phyloP scores from a whole-genome alignment of 2,329 filamentous ascomycete genomes.

The Eutypella sp. region DNA sequence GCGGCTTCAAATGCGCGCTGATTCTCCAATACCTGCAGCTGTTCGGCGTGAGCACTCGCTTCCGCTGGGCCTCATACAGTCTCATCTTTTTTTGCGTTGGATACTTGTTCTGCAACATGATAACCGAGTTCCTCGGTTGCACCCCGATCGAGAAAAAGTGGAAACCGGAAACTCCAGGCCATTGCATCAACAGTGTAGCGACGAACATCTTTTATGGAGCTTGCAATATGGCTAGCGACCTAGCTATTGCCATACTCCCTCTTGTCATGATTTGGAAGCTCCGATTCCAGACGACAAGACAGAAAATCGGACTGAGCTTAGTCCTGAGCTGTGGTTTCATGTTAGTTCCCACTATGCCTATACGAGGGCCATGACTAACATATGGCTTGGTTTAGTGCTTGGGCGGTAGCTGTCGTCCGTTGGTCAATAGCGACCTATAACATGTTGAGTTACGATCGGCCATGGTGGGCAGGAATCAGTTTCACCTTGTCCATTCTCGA shows the following conservation, averaged over 20 bases:
- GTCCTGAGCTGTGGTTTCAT: constrained; percentile 22
- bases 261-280: constrained; percentile 23
- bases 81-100: constrained; percentile 41
- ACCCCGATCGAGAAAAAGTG: constrained; percentile 24
- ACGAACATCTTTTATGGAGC: constrained; percentile 25
- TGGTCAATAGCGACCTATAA: constrained; percentile 26
- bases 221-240: constrained; percentile 25
- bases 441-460: constrained; percentile 21
- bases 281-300: constrained; percentile 18
- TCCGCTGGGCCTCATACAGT: constrained; percentile 23
- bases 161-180: constrained; percentile 16
- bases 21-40: constrained; percentile 24
- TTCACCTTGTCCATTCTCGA: constrained; percentile 26
- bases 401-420: constrained; percentile 23
- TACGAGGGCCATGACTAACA: constrained; percentile 7
- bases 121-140: constrained; percentile 25
- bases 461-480: constrained; percentile 26
- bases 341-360: constrained; percentile 10
- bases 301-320: constrained; percentile 25
- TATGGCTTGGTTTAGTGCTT: constrained; percentile 14
- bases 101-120: constrained; percentile 57
- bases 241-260: constrained; percentile 26
- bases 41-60: constrained; percentile 22
- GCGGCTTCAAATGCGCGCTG: constrained; percentile 26
- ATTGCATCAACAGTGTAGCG: constrained; percentile 21